phyloP scores from a whole-genome alignment of 208 protist genomes.

The Crithidia thermophila region DNA sequence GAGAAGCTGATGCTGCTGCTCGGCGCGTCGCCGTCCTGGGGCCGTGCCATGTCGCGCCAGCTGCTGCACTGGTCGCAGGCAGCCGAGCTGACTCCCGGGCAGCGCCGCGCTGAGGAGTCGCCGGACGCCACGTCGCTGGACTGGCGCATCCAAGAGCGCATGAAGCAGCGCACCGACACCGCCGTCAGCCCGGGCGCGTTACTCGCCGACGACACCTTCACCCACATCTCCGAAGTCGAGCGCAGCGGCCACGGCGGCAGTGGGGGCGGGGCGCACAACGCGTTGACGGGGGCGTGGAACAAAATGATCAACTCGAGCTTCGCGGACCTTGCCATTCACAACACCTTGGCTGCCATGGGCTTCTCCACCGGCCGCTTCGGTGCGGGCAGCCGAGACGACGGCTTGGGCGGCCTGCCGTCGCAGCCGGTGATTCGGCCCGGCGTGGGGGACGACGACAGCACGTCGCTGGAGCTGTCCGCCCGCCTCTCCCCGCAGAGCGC shows the following conservation, averaged over 20 bases:
- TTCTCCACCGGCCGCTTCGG: too few species aligned
- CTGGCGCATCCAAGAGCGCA: conserved; percentile 21
- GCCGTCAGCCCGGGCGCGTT: conserved; percentile 4
- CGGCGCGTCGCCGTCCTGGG: conserved; percentile 15
- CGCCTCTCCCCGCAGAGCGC: background rate
- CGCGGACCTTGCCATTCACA: background rate
- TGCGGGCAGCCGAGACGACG: background rate
- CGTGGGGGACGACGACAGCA: conserved; percentile 1
- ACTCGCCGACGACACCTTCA: conserved; percentile 51
- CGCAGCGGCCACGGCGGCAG: background rate
- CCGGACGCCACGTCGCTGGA: conserved; percentile 2
- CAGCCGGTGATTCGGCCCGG: background rate
- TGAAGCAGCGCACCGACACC: background rate
- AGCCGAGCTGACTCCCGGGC: conserved; percentile 9
- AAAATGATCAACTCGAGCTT: background rate
- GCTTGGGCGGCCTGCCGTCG: background rate
- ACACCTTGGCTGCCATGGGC: conserved; percentile 7
- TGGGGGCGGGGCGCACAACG: background rate
- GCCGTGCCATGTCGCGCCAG: background rate
- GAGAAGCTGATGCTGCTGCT: conserved; percentile 10
- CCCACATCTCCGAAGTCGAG: conserved; percentile 41
- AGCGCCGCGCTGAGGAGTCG: conserved; percentile 8
- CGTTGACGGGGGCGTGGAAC: background rate
- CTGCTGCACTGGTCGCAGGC: conserved; percentile 26
- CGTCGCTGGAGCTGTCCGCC: background rate